These are phyloP conservation scores for Paramyrothecium sp. DNA, from an alignment of 2,329 filamentous ascomycete genomes.

Conservation along the genomic window DNA sequence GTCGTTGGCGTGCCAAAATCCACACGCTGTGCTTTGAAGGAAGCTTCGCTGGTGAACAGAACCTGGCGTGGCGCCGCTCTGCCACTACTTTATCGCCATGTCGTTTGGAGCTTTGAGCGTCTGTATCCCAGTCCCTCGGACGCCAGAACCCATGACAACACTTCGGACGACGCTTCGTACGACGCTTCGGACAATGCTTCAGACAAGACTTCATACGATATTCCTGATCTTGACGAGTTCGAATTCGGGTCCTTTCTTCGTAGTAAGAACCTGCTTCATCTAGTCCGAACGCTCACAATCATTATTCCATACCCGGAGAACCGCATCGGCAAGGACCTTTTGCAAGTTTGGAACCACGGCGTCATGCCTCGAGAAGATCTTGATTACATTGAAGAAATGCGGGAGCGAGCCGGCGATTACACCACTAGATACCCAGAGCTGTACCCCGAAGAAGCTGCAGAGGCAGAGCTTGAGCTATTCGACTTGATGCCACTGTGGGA, in stretches of 20 bases:
- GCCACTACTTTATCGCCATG: constrained; percentile 57
- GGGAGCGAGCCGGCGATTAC: neutral
- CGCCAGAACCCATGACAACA: constrained; percentile 14
- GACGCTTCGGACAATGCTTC: too few relatives aligned
- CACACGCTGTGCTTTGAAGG: constrained; percentile 45
- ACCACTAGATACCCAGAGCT: too few relatives aligned
- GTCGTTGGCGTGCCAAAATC: too few relatives aligned
- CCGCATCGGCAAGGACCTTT: constrained; percentile 22
- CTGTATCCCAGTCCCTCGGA: constrained; percentile 20
- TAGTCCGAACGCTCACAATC: constrained; percentile 40
- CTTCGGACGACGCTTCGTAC: too few relatives aligned
- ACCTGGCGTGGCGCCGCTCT: constrained; percentile 51
- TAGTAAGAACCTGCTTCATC: constrained; percentile 32
- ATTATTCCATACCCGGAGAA: constrained; percentile 29
- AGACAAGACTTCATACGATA: too few relatives aligned
- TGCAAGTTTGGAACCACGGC: constrained; percentile 22
- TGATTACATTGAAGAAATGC: constrained; percentile 18
- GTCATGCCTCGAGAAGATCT: constrained; percentile 29
- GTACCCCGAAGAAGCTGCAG: too few relatives aligned
- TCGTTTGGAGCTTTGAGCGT: constrained; percentile 38
- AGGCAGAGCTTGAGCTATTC: too few relatives aligned
- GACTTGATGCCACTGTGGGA: constrained; percentile 15
- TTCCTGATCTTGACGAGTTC: constrained; percentile 27
- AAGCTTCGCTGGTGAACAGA: constrained; percentile 50
- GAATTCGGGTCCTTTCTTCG: constrained; percentile 38